Base-by-base conservation (phyloP, 768 basidiomycete species). In the Rhizopogon sp. region DNA sequence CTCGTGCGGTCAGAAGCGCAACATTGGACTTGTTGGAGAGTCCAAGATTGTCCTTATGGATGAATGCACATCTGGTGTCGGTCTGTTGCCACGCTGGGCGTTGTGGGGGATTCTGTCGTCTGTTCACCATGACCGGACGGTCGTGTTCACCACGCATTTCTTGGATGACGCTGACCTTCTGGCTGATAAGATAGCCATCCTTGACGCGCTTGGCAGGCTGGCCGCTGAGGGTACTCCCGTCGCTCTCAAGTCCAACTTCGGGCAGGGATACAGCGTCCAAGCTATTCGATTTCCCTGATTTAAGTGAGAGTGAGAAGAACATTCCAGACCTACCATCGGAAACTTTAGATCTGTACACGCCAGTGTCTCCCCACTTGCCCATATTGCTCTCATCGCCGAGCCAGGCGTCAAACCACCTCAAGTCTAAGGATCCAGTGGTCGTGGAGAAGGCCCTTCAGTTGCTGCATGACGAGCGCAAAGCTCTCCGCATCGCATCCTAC, bases 71-170 rank as follows among this genome's bases (percentile, higher is more conserved):
- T 89, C 87, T 25, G 90, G 90, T 2, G 85, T 93, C 9, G 90
- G 91, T 65, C 90, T 89, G 2, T 69, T 93, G 37, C 90, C 88
- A 54, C 75, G 90, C 49, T 76, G 90, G 33, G 82, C 90, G 1
- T 70, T 93, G 6, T 91, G 90, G 90, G 79, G 83, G 53, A 85
- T 83, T 0, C 70, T 93, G 53, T 87, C 80, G 3, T 77, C 82
- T 3, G 81, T 87, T 54, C 79, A 84, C 13, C 73, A 84, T 35
- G 82, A 85, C 42, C 74, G 86, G 46, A 83, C 84, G 0, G 82
- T 91, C 39, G 73, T 91, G 2, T 85, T 90, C 65, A 91, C 90
- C 0, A 93, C 89, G 0, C 90, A 91, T 70, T 88, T 88, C 70
- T 74, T 90, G 2, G 88, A 90, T 55, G 87, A 90, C 66, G 89